phyloP scores from a whole-genome alignment of 2,329 filamentous ascomycete genomes.

The Sarocladium brachiariae region DNA sequence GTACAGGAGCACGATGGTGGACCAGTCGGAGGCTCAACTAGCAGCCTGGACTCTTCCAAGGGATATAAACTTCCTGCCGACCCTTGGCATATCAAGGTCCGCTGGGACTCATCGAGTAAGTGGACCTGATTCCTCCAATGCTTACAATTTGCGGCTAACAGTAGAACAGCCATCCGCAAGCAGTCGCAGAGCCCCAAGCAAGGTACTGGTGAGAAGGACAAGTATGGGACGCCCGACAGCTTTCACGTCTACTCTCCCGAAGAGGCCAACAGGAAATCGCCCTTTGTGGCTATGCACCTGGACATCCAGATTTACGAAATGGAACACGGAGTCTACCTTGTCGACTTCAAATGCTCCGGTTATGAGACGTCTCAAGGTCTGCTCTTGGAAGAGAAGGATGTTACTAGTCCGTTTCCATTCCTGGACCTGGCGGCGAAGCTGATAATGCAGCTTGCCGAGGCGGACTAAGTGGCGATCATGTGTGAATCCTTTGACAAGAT shows the following conservation, averaged over 20 bases:
- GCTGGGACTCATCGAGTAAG: slow-evolving; percentile 79
- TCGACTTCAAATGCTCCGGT: slow-evolving; percentile 97
- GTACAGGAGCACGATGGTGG: slow-evolving; percentile 30
- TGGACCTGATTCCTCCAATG: slow-evolving; percentile 19
- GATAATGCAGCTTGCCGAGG: slow-evolving; percentile 87
- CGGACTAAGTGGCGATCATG: slow-evolving; percentile 41
- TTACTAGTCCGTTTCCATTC: slow-evolving; percentile 92
- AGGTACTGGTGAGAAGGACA: slow-evolving; percentile 13
- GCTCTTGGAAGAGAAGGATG: slow-evolving; percentile 82
- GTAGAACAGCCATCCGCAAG: slow-evolving; percentile 27
- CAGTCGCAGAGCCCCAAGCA: slow-evolving; percentile 14
- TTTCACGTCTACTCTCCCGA: slow-evolving; percentile 34
- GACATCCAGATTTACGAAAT: slow-evolving; percentile 96
- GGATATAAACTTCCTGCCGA: slow-evolving; percentile 86
- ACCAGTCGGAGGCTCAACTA: slow-evolving; percentile 28
- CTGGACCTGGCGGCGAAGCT: slow-evolving; percentile 86
- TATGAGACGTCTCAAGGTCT: slow-evolving; percentile 78
- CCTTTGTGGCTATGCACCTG: slow-evolving; percentile 85
- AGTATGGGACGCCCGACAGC: slow-evolving; percentile 23
- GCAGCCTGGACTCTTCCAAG: slow-evolving; percentile 43
- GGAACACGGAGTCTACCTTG: slow-evolving; percentile 85
- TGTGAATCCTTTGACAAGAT: neutral
- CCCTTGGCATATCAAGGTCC: slow-evolving; percentile 88
- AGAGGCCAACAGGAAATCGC: slow-evolving; percentile 34
- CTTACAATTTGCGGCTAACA: neutral